phyloP scores from a whole-genome alignment of 306 rosid species.

The Prunus mongolica region DNA sequence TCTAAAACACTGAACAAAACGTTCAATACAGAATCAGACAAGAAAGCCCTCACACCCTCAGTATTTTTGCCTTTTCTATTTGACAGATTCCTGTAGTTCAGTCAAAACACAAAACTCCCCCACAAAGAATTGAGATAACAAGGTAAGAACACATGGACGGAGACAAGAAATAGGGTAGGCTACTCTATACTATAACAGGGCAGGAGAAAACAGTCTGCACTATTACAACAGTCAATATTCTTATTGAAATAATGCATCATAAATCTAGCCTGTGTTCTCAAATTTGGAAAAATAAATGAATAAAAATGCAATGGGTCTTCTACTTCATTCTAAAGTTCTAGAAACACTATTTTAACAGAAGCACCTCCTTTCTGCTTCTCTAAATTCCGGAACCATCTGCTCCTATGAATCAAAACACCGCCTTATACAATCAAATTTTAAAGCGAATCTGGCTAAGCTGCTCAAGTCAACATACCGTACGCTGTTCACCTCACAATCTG shows the following conservation, averaged over 20 bases:
- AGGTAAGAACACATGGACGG: too few relatives aligned
- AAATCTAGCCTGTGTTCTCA: background rate
- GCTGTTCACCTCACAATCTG: slow-evolving; percentile 49
- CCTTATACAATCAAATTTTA: slow-evolving; percentile 29
- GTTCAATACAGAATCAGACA: background rate
- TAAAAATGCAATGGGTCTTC: background rate
- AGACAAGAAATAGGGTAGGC: background rate
- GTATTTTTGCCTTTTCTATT: too few relatives aligned
- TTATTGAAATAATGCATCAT: background rate
- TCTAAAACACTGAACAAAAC: background rate
- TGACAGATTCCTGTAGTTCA: too few relatives aligned
- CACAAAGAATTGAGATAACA: too few relatives aligned
- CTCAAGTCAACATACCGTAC: slow-evolving; percentile 38
- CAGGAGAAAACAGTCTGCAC: background rate
- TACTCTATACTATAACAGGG: background rate
- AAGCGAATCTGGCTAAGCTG: slow-evolving; percentile 26
- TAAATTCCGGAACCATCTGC: slow-evolving; percentile 25
- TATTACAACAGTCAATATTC: background rate
- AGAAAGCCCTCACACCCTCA: background rate
- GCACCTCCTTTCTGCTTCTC: slow-evolving; percentile 4
- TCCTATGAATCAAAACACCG: slow-evolving; percentile 29
- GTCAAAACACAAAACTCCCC: too few relatives aligned
- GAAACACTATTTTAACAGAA: background rate
- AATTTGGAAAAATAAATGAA: background rate
- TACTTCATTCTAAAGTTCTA: slow-evolving; percentile 6